Percentiles rank a stretch among this genome's conserved stretches.
Evolutionary conservation across 1,139 yeast species (phyloP).

Genomic region (Pichia sp.): DNA sequence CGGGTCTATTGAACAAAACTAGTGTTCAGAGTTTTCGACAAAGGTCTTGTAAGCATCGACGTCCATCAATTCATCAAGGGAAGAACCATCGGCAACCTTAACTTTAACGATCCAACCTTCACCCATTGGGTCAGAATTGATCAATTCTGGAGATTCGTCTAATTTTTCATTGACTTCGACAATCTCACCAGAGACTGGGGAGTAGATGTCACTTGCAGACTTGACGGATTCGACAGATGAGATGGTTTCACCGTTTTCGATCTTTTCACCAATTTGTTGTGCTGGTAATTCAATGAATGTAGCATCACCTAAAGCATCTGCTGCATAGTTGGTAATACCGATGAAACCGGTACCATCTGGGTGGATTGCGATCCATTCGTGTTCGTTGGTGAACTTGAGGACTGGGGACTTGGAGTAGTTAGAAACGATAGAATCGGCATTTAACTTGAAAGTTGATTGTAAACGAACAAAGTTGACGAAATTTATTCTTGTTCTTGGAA

Average conservation of each 20-base stretch:
- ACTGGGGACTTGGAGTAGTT: slow-evolving; percentile 52
- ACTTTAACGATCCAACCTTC: slow-evolving; percentile 91
- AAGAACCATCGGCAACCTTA: slow-evolving; percentile 39
- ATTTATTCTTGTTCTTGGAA: neutral
- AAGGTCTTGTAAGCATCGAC: slow-evolving; percentile 65
- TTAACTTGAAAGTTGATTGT: slow-evolving; percentile 47
- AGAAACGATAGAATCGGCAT: slow-evolving; percentile 51
- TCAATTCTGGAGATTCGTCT: slow-evolving; percentile 69
- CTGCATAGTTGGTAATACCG: slow-evolving; percentile 94
- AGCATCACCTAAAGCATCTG: slow-evolving; percentile 98
- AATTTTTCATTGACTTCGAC: slow-evolving; percentile 67
- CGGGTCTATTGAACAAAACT: too few relatives aligned
- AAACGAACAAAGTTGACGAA: slow-evolving; percentile 36
- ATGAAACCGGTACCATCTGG: slow-evolving; percentile 79
- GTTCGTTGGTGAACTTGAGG: slow-evolving; percentile 81
- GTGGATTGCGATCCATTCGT: slow-evolving; percentile 93
- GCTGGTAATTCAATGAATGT: slow-evolving; percentile 86
- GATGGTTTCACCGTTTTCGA: slow-evolving; percentile 75
- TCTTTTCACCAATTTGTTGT: slow-evolving; percentile 34
- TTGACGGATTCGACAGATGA: slow-evolving; percentile 96
- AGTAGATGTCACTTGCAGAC: slow-evolving; percentile 89
- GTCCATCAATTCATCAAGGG: slow-evolving; percentile 41
- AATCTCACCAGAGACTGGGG: slow-evolving; percentile 82
- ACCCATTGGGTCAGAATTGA: slow-evolving; percentile 90
- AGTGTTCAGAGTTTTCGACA: slow-evolving; percentile 44